Evolutionary conservation across 257 asterid species (phyloP), one percentile per base, ranked within the genome.

Genomic region (Verbena officinalis): DNA sequence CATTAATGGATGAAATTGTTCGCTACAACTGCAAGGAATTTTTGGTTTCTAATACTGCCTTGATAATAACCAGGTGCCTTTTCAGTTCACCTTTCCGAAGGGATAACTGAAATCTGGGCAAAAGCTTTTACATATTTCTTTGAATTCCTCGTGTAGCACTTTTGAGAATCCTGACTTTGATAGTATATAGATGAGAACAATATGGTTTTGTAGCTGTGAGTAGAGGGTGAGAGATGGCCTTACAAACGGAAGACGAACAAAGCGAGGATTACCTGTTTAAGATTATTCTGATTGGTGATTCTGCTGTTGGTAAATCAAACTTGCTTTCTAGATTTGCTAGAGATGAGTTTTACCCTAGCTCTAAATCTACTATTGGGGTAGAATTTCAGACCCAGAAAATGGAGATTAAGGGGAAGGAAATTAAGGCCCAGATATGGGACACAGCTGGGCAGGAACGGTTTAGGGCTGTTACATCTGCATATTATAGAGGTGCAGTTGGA

Each of bases 391-490:
- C 97, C 24, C 98, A 92, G 67, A 92, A 92, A 75, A 68, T 92
- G 81, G 86, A 80, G 55, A 89, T 92, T 20, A 89, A 82, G 12
- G 93, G 97, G 67, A 92, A 85, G 79, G 95, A 92, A 82, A 86
- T 92, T 30, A 92, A 92, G 70, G 98, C 97, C 0, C 98, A 92
- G 80, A 89, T 92, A 46, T 92, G 98, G 98, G 98, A 92, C 71
- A 92, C 98, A 14, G 98, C 98, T 31, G 98, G 98, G 20, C 98
- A 92, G 80, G 98, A 92, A 78, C 81, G 98, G 67, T 92, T 92
- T 81, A 77, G 98, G 80, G 97, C 98, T 9, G 96, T 92, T 65
- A 92, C 98, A 19, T 92, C 97, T 65, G 97, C 98, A 22, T 92
- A 92, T 78, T 92, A 92, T 68, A 80, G 98, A 80, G 98, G 98